Evolutionary conservation across 164 flowering plant genomes (phyloP), one percentile per base, ranked within the genome.

Genomic region (Dillenia turbinata): DNA sequence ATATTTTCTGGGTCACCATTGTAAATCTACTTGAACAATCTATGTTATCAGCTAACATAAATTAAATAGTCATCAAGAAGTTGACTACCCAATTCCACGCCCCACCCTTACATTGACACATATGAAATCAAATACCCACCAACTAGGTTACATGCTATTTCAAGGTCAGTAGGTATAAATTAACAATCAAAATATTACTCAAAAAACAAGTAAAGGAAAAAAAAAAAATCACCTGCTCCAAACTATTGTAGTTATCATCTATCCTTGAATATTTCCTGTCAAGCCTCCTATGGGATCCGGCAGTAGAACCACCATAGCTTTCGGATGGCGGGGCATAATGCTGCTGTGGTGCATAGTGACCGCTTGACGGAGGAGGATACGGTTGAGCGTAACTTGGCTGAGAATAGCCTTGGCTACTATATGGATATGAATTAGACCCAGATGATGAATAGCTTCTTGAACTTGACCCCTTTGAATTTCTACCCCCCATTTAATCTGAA

Each of bases 221-320:
- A 43, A 49, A 6, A 40, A 8, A 8, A 56, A 67, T 48, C 62
- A 90, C 97, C 92, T 90, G 83, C 48, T 86, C 92, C 75, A 90
- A 65, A 64, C 77, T 75, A 60, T 52, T 75, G 75, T 81, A 90
- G 52, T 86, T 53, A 66, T 90, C 97, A 40, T 71, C 84, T 72
- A 90, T 90, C 77, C 67, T 81, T 49, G 92, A 83, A 69, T 71
- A 90, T 73, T 81, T 84, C 65, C 80, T 77, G 59, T 78, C 86
- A 51, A 81, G 65, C 62, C 44, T 71, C 68, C 52, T 77, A 55
- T 53, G 71, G 9, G 77, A 65, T 15, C 66, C 73, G 5, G 78
- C 66, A 10, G 68, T 74, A 46, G 63, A 71, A 54, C 66, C 63
- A 53, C 62, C 75, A 65, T 76, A 63, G 57, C 62, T 59, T 66